Conservation (phyloP, 2,329 filamentous ascomycete genomes). For the Aureobasidium musti region DNA sequence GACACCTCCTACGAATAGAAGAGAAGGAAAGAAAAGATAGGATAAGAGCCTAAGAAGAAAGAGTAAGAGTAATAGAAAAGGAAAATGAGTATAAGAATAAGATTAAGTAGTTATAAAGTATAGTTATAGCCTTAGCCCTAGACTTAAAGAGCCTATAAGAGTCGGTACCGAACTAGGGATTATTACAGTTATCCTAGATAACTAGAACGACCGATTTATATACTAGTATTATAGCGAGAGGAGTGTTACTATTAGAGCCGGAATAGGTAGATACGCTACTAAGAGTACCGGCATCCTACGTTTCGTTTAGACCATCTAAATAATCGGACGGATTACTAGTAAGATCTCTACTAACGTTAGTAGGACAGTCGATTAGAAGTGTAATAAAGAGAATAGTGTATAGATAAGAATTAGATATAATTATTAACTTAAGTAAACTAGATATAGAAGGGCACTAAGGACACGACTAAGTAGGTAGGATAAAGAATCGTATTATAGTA, state of each 20-base stretch:
- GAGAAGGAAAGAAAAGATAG: neutral
- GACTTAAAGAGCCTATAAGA: slow-evolving; percentile 3
- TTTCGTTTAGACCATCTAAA: neutral
- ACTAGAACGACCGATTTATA: neutral
- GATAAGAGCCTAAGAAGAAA: neutral
- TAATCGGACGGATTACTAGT: neutral
- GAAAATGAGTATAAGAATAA: slow-evolving; percentile 3
- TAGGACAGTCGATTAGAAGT: no score
- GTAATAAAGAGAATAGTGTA: neutral
- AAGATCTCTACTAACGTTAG: neutral
- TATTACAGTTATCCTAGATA: no score
- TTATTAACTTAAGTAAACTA: no score
- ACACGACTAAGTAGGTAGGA: no score
- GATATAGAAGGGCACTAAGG: no score
- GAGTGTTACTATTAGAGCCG: neutral
- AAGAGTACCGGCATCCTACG: no score
- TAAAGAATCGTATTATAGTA: no score
- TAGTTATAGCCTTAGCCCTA: slow-evolving; percentile 36
- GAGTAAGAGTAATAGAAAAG: neutral
- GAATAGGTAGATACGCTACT: no score
- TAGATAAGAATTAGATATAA: no score
- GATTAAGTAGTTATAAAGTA: slow-evolving; percentile 7
- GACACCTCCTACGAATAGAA: no score
- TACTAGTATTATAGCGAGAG: slow-evolving; percentile 3
- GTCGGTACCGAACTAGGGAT: slow-evolving; percentile 5